Evolutionary conservation across 306 rosid species (phyloP).

Genomic region (Aeschynomene evenia): DNA sequence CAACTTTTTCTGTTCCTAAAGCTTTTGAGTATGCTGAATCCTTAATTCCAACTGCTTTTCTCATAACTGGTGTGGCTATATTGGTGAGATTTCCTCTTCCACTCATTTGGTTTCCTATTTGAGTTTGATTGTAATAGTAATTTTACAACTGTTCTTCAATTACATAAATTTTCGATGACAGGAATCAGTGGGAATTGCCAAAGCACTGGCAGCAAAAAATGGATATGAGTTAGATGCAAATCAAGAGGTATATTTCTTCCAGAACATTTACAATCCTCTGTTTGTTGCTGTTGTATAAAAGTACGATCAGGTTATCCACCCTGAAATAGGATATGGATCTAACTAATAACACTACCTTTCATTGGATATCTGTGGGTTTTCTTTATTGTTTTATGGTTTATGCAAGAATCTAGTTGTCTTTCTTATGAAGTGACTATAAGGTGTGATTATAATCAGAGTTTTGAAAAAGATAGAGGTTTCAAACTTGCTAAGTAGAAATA

Average conservation of each 20-base stretch:
- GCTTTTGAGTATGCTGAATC: conserved; percentile 62
- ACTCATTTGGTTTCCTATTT: conserved; percentile 2
- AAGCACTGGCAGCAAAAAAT: conserved; percentile 96
- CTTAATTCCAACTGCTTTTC: conserved; percentile 89
- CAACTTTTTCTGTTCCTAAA: conserved; percentile 81
- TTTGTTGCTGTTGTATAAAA: conserved; percentile 12
- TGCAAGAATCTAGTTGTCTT: conserved; percentile 7
- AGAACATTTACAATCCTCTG: conserved; percentile 4
- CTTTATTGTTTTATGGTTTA: not conserved
- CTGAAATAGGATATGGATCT: not conserved
- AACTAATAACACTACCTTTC: not conserved
- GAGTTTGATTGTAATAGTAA: not conserved
- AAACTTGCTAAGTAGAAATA: conserved; percentile 17
- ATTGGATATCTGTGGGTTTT: not conserved
- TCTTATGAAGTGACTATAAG: not conserved
- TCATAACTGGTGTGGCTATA: conserved; percentile 95
- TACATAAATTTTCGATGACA: conserved; percentile 35
- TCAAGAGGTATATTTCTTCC: conserved; percentile 77
- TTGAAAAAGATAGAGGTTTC: not conserved
- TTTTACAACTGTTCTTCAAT: conserved; percentile 14
- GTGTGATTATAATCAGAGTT: not conserved
- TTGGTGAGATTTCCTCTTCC: conserved; percentile 59
- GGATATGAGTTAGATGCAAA: conserved; percentile 98
- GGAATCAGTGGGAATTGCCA: conserved; percentile 99
- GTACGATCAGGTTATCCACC: not conserved